These are phyloP conservation scores for Cyclotella atomus DNA, from an alignment of 108 stramenopile species.

Conservation along the genomic window DNA sequence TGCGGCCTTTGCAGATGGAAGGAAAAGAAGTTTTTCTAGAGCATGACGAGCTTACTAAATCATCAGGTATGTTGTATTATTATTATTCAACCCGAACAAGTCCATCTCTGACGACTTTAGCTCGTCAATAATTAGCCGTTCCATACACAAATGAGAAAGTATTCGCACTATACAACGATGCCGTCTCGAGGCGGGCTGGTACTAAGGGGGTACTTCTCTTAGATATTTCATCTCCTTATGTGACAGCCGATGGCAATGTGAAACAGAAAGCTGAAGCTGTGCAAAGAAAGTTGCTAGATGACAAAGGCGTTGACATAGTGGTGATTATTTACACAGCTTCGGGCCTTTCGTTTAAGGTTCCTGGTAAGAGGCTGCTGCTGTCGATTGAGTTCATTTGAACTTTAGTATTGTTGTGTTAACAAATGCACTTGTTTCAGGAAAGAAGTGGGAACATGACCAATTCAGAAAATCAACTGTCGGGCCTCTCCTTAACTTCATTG, in stretches of 20 bases:
- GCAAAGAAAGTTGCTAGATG: conserved; percentile 3
- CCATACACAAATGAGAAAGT: conserved; percentile 36
- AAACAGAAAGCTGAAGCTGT: conserved; percentile 24
- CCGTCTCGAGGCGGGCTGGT: not conserved
- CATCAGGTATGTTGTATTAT: not conserved
- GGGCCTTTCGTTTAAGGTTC: conserved; percentile 23
- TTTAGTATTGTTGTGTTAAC: no score
- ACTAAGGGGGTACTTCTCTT: conserved; percentile 38
- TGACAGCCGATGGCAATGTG: conserved; percentile 21
- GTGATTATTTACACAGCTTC: conserved; percentile 16
- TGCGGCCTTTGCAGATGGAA: conserved; percentile 17
- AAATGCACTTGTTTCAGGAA: not conserved
- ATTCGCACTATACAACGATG: conserved; percentile 31
- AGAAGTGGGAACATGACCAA: not conserved
- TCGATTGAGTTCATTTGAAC: no score
- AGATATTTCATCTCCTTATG: conserved; percentile 36
- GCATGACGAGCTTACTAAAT: conserved; percentile 31
- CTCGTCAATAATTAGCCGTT: not conserved
- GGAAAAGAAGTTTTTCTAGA: conserved; percentile 33
- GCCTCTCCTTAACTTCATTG: conserved; percentile 17
- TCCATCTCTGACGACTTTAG: not conserved
- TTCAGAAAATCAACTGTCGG: conserved; percentile 14
- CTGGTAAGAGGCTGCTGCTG: not conserved
- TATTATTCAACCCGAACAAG: not conserved
- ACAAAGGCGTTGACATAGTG: conserved; percentile 13